These are phyloP conservation scores for Suillus cothurnatus DNA, from an alignment of 768 basidiomycete species.

Conservation along the genomic window DNA sequence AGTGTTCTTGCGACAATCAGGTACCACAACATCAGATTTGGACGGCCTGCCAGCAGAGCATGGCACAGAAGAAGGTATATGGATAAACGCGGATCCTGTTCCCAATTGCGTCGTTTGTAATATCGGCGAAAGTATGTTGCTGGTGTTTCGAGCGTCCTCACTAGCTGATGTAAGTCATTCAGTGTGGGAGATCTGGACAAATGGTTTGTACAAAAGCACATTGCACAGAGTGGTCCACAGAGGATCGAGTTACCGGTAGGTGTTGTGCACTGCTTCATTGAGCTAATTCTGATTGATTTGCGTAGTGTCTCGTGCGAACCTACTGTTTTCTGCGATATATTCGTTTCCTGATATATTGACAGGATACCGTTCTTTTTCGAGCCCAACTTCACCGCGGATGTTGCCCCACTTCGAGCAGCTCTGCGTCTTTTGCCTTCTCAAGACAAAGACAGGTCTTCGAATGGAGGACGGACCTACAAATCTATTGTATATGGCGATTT, in stretches of 20 bases:
- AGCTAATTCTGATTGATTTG: constrained; percentile 13
- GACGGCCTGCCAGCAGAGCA: constrained; percentile 51
- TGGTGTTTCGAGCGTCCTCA: not conserved
- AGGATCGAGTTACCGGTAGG: constrained; percentile 64
- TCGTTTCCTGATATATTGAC: constrained; percentile 11
- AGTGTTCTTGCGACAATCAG: constrained; percentile 63
- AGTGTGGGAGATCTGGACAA: constrained; percentile 95
- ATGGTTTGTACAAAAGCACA: constrained; percentile 85
- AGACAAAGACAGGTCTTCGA: constrained; percentile 17
- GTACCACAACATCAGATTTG: constrained; percentile 28
- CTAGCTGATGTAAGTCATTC: constrained; percentile 8
- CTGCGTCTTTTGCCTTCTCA: constrained; percentile 36
- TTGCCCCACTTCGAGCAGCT: constrained; percentile 68
- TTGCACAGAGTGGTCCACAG: constrained; percentile 87
- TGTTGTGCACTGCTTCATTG: not conserved
- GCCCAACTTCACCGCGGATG: constrained; percentile 75
- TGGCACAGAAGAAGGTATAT: constrained; percentile 59
- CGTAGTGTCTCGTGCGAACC: constrained; percentile 69
- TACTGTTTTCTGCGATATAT: not conserved
- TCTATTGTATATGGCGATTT: constrained; percentile 80
- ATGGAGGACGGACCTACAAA: constrained; percentile 37
- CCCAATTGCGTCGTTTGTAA: constrained; percentile 88
- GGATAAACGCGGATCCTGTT: constrained; percentile 86
- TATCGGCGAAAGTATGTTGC: constrained; percentile 79
- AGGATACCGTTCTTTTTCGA: constrained; percentile 96